phyloP scores from a whole-genome alignment of 75 land plant genomes.

The Chamaecyparis obtusa region DNA sequence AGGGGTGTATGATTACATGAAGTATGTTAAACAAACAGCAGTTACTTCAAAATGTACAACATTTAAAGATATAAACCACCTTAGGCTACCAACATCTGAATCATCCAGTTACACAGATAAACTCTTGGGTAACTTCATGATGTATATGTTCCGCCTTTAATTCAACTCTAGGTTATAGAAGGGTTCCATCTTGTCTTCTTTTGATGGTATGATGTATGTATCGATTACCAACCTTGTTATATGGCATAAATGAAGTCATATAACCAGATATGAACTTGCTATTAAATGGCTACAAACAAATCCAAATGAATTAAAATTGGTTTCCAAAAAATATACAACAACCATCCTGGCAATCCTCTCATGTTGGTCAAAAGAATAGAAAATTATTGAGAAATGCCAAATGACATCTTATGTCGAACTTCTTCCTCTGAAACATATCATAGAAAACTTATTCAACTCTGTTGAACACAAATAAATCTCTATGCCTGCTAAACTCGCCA shows the following conservation, averaged over 20 bases:
- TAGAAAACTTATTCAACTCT: not conserved
- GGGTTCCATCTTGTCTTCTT: not conserved
- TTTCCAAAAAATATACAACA: not conserved
- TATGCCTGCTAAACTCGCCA: slow-evolving; percentile 1
- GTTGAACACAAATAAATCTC: not conserved
- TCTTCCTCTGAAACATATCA: not conserved
- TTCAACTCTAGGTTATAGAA: not conserved
- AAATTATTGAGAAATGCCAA: not conserved
- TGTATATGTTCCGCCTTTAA: not conserved
- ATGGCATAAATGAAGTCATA: not conserved
- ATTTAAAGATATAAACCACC: not conserved
- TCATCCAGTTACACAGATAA: not conserved
- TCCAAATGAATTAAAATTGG: slow-evolving; percentile 11
- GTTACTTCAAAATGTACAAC: not conserved
- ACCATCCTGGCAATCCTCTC: not conserved
- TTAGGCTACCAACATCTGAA: not conserved
- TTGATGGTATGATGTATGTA: not conserved
- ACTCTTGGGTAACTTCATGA: not conserved
- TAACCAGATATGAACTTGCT: not conserved
- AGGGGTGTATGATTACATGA: not conserved
- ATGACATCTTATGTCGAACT: not conserved
- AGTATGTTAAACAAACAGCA: not conserved
- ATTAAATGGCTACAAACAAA: not conserved
- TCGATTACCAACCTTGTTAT: not conserved
- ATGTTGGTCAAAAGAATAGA: slow-evolving; percentile 4